Evolutionary conservation across 2,329 filamentous ascomycete species (phyloP).

Genomic region (Sphaerostilbella broomeana): DNA sequence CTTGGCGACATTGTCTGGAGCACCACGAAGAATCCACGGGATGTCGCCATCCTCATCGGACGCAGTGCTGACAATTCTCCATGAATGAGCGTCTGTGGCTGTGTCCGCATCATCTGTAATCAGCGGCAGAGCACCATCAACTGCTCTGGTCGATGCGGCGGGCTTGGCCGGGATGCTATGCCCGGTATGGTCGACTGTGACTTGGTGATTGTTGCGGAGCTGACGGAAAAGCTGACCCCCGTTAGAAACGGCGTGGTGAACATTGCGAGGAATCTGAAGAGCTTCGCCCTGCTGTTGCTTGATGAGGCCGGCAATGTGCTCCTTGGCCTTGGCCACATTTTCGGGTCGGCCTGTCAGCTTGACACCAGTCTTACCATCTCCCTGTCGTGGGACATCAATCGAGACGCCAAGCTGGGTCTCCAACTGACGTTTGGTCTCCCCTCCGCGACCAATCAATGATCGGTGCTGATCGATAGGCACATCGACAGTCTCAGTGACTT

Average conservation of each 20-base stretch:
- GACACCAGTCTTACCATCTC: constrained; percentile 73
- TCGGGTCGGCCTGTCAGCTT: constrained; percentile 75
- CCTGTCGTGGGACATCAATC: constrained; percentile 87
- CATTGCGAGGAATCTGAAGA: constrained; percentile 70
- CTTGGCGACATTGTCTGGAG: constrained; percentile 70
- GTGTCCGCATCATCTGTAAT: constrained; percentile 79
- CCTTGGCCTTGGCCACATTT: constrained; percentile 79
- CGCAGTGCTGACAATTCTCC: constrained; percentile 65
- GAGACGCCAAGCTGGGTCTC: constrained; percentile 81
- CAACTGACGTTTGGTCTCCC: constrained; percentile 76
- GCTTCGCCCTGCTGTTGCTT: constrained; percentile 87
- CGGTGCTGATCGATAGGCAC: constrained; percentile 87
- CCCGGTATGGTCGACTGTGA: constrained; percentile 87
- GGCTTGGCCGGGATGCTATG: constrained; percentile 68
- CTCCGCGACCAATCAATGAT: constrained; percentile 83
- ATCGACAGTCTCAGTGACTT: constrained; percentile 71
- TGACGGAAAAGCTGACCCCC: constrained; percentile 91
- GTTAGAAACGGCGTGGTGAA: constrained; percentile 81
- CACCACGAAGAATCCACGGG: constrained; percentile 83
- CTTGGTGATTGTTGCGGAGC: constrained; percentile 76
- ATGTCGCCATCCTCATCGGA: constrained; percentile 64
- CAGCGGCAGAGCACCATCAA: constrained; percentile 65
- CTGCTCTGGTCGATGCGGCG: constrained; percentile 46
- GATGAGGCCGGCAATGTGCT: constrained; percentile 69
- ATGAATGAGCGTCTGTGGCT: constrained; percentile 65